Conservation (phyloP, 1,139 yeast species). For the Nakaseomyces nivariensis region DNA sequence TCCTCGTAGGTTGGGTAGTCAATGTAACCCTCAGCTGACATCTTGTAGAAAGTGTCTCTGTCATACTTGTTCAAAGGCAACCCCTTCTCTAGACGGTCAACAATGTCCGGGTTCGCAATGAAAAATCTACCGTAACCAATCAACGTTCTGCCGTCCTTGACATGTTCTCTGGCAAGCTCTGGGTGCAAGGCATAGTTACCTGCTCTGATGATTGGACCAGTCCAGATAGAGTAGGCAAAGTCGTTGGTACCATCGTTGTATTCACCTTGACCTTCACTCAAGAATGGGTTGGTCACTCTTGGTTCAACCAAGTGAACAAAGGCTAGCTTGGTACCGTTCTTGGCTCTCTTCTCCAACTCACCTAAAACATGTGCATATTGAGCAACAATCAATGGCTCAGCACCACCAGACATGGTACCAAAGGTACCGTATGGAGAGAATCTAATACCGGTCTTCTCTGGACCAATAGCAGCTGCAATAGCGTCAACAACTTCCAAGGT, state of each 20-base stretch:
- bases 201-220: conserved; percentile 39
- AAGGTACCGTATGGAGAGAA: conserved; percentile 45
- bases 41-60: conserved; percentile 33
- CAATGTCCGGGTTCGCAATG: conserved; percentile 46
- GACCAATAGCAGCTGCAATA: conserved; percentile 42
- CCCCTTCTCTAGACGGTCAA: conserved; percentile 38
- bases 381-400: conserved; percentile 25
- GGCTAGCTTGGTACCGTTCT: conserved; percentile 36
- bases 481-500: conserved; percentile 48
- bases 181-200: conserved; percentile 35
- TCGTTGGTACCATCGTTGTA: conserved; percentile 29
- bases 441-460: conserved; percentile 45
- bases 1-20: conserved; percentile 29
- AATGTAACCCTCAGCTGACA: conserved; percentile 25
- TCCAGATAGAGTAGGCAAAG: conserved; percentile 38
- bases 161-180: conserved; percentile 20
- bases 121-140: conserved; percentile 40
- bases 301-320: conserved; percentile 48
- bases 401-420: conserved; percentile 32
- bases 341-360: conserved; percentile 32
- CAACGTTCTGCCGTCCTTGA: conserved; percentile 33
- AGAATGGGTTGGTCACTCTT: conserved; percentile 25
- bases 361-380: conserved; percentile 32
- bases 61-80: conserved; percentile 34
- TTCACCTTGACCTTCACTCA: conserved; percentile 24